Percentiles rank a stretch among this genome's conserved stretches.
These are phyloP conservation scores for Naegleria gruberi DNA, from an alignment of 208 protist species.

Conservation along the genomic window DNA sequence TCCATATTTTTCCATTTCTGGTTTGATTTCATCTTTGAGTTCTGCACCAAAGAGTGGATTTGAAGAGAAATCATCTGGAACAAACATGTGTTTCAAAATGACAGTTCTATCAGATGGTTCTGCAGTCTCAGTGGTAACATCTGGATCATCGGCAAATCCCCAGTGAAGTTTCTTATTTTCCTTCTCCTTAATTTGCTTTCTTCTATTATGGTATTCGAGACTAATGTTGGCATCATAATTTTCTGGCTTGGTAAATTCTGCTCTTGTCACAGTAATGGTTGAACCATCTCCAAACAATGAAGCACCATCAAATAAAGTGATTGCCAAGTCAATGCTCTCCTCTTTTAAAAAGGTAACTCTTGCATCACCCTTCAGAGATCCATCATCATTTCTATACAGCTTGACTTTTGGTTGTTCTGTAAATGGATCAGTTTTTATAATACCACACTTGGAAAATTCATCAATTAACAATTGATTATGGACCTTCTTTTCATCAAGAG, in stretches of 20 bases:
- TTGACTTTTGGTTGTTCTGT: not conserved
- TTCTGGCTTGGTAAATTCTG: not conserved
- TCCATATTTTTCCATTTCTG: not conserved
- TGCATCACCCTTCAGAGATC: not conserved
- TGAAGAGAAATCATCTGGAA: not conserved
- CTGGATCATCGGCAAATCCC: not conserved
- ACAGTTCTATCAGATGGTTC: not conserved
- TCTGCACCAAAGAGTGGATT: not conserved
- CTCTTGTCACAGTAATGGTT: not conserved
- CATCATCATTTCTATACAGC: not conserved
- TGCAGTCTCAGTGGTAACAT: no score
- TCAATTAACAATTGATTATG: not conserved
- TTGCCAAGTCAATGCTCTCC: not conserved
- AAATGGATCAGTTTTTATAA: not conserved
- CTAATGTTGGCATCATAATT: not conserved
- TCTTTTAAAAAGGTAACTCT: not conserved
- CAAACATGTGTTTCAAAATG: constrained; percentile 14
- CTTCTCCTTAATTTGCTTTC: not conserved
- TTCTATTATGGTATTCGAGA: not conserved
- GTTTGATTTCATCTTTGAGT: not conserved
- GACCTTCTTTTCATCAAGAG: not conserved
- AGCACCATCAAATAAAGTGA: not conserved
- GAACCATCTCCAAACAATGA: not conserved
- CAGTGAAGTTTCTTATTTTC: not conserved
- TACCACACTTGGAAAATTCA: not conserved